Evolutionary conservation across 139 green algal species (phyloP).

Genomic region (Chlamydomonas sp.): DNA sequence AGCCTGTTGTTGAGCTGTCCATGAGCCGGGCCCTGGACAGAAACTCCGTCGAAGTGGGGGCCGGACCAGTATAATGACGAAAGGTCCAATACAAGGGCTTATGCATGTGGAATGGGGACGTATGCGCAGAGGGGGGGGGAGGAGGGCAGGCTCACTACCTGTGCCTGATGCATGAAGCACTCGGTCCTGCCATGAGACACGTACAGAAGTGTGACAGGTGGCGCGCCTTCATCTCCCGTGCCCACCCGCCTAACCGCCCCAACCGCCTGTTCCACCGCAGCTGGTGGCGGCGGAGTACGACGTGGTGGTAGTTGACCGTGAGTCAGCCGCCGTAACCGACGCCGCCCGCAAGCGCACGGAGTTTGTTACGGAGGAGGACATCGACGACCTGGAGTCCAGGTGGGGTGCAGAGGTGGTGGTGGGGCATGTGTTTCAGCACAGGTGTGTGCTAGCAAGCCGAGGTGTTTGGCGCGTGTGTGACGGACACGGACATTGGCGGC

Average conservation of each 20-base stretch:
- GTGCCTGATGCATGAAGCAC: no score
- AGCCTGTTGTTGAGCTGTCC: background rate
- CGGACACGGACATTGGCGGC: constrained; percentile 79
- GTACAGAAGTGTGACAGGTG: no score
- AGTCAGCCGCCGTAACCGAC: constrained; percentile 42
- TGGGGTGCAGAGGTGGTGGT: background rate
- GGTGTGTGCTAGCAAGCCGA: no score
- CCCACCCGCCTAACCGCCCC: background rate
- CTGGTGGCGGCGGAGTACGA: constrained; percentile 83
- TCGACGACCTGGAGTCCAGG: constrained; percentile 67
- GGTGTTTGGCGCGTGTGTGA: no score
- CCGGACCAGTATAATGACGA: no score
- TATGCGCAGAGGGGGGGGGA: no score
- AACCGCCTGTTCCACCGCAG: constrained; percentile 17
- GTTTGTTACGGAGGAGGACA: constrained; percentile 82
- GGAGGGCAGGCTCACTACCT: no score
- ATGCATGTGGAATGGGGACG: no score
- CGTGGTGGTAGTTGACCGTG: constrained; percentile 68
- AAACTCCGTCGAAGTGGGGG: no score
- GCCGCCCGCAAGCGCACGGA: constrained; percentile 72
- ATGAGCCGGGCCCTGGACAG: background rate
- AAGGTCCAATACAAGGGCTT: no score
- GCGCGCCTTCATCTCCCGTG: background rate
- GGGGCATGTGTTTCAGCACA: background rate
- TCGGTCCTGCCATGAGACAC: no score